Conservation (phyloP, 73 alveolate genomes). For the Paramecium biaurelia region DNA sequence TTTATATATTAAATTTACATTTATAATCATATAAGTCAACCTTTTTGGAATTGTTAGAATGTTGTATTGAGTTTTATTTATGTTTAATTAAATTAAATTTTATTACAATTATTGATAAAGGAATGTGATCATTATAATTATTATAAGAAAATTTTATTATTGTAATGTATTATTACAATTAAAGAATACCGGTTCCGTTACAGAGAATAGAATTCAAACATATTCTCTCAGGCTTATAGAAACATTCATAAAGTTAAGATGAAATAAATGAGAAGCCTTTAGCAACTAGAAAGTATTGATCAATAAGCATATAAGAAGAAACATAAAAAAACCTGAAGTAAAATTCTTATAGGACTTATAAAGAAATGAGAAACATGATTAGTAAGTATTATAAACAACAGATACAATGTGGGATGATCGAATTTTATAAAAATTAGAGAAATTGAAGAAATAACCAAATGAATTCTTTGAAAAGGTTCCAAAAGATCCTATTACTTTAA, state of each 20-base stretch:
- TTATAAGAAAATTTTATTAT: background rate
- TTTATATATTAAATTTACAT: too few relatives aligned
- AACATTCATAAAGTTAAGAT: background rate
- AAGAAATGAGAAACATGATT: background rate
- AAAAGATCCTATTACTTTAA: background rate
- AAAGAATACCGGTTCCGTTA: slow-evolving; percentile 24
- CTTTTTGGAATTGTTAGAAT: too few relatives aligned
- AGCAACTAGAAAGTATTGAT: background rate
- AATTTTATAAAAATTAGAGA: background rate
- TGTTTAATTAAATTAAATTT: background rate
- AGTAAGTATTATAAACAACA: background rate
- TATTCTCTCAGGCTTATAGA: background rate
- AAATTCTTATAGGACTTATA: background rate
- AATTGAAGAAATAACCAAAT: background rate
- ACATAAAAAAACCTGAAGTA: background rate
- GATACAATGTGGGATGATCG: slow-evolving; percentile 1
- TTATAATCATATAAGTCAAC: too few relatives aligned
- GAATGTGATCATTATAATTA: background rate
- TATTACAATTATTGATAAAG: background rate
- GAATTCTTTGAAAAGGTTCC: background rate
- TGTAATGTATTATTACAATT: background rate
- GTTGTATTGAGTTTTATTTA: background rate
- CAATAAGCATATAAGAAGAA: background rate
- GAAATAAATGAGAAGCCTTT: background rate
- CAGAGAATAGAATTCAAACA: slow-evolving; percentile 20